Percentiles rank a stretch among this genome's conserved stretches.
Evolutionary conservation across 352 stramenopile genomes (phyloP).

Genomic region (Pythium utonaiense): DNA sequence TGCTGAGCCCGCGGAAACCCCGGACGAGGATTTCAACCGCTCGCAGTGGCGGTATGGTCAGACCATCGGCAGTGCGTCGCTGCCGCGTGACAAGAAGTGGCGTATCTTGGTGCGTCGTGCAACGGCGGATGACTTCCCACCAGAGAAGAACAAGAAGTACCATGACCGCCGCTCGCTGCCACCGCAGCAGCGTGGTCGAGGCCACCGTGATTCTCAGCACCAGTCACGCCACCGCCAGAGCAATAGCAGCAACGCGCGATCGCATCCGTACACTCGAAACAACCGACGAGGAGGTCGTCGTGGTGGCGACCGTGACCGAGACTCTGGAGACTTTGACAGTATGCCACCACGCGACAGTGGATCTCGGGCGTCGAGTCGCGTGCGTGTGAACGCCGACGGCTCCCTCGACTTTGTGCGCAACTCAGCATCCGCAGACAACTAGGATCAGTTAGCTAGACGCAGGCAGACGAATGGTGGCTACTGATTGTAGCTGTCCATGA

Average conservation of each 20-base stretch:
- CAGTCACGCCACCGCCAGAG: slow-evolving; percentile 6
- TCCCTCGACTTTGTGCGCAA: slow-evolving; percentile 58
- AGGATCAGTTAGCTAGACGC: not conserved
- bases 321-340: slow-evolving; percentile 13
- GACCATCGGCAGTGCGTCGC: slow-evolving; percentile 48
- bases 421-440: not conserved
- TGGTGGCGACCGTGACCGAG: slow-evolving; percentile 5
- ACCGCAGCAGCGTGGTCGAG: slow-evolving; percentile 19
- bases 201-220: slow-evolving; percentile 19
- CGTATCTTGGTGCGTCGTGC: slow-evolving; percentile 65
- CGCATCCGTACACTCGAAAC: slow-evolving; percentile 17
- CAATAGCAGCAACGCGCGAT: slow-evolving; percentile 1
- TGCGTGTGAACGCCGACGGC: slow-evolving; percentile 57
- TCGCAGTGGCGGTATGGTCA: slow-evolving; percentile 59
- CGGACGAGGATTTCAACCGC: slow-evolving; percentile 55
- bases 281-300: not conserved
- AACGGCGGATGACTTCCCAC: slow-evolving; percentile 73
- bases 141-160: slow-evolving; percentile 79
- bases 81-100: slow-evolving; percentile 59
- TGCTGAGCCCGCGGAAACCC: slow-evolving; percentile 26
- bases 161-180: slow-evolving; percentile 41
- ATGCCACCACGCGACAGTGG: slow-evolving; percentile 26
- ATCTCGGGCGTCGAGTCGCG: slow-evolving; percentile 41
- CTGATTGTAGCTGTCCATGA: not conserved
- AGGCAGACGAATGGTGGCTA: not conserved